Evolutionary conservation across 768 basidiomycete genomes (phyloP).

Genomic region (Suillus subaureus): DNA sequence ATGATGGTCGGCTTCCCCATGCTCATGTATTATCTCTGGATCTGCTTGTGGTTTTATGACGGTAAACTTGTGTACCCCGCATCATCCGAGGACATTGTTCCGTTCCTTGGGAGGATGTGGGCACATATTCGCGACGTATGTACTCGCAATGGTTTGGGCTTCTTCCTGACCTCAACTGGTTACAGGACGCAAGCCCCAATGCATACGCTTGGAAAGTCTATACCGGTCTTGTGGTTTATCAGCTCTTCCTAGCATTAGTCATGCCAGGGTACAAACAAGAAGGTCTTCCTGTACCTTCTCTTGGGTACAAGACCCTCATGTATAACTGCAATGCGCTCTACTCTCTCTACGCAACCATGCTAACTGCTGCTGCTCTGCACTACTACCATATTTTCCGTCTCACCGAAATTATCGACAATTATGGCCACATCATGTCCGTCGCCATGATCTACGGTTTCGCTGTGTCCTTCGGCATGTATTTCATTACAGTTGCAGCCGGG

Average conservation of each 20-base stretch:
- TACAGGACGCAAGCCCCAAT: constrained; percentile 90
- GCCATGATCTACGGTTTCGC: constrained; percentile 90
- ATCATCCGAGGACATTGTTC: constrained; percentile 68
- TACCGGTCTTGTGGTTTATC: constrained; percentile 83
- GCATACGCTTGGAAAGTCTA: constrained; percentile 89
- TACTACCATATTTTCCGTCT: constrained; percentile 84
- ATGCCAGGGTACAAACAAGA: constrained; percentile 93
- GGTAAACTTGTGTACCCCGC: constrained; percentile 74
- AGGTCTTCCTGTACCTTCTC: constrained; percentile 94
- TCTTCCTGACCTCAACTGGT: not conserved
- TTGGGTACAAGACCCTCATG: constrained; percentile 88
- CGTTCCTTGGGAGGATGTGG: constrained; percentile 85
- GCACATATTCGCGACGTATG: constrained; percentile 77
- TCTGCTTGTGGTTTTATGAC: constrained; percentile 95
- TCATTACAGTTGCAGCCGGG: constrained; percentile 73
- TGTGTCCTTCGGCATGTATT: constrained; percentile 80
- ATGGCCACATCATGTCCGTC: constrained; percentile 94
- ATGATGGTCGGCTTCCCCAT: constrained; percentile 96
- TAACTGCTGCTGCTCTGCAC: constrained; percentile 76
- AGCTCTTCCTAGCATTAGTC: constrained; percentile 87
- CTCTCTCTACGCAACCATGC: constrained; percentile 82
- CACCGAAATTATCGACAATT: constrained; percentile 94
- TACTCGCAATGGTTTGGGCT: constrained; percentile 4
- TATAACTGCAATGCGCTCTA: constrained; percentile 96
- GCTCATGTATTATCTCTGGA: constrained; percentile 99